These are phyloP conservation scores for Arachnopeziza araneosa DNA, from an alignment of 2,329 filamentous ascomycete genomes.

Conservation along the genomic window DNA sequence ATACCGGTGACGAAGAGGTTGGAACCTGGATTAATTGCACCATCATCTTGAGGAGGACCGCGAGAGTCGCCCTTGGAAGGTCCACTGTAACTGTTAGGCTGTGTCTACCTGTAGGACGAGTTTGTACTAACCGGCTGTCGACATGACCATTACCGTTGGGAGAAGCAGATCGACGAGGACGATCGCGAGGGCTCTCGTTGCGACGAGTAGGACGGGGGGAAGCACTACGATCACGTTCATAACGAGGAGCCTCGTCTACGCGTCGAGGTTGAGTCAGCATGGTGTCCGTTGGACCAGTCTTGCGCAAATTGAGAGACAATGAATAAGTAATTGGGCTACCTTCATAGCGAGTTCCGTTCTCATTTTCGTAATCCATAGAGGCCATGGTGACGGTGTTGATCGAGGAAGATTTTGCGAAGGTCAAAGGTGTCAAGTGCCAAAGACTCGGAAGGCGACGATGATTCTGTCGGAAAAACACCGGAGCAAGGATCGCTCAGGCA, in stretches of 20 bases:
- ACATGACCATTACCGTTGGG: conserved; percentile 47
- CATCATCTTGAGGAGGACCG: conserved; percentile 57
- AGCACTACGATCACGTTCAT: conserved; percentile 62
- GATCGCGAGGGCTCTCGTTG: conserved; percentile 50
- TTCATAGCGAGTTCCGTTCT: conserved; percentile 60
- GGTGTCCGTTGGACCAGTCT: not conserved
- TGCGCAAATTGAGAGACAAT: not conserved
- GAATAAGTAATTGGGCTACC: conserved; percentile 39
- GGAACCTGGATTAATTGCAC: conserved; percentile 84
- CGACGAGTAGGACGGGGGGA: conserved; percentile 53
- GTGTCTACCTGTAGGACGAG: not conserved
- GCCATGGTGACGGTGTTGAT: conserved; percentile 35
- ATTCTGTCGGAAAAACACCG: conserved; percentile 6
- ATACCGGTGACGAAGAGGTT: conserved; percentile 99
- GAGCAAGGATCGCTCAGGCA: conserved; percentile 6
- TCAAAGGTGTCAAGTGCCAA: not conserved
- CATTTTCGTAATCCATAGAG: conserved; percentile 66
- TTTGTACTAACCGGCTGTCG: conserved; percentile 38
- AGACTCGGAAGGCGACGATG: not conserved
- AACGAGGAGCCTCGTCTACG: conserved; percentile 58
- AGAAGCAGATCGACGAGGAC: conserved; percentile 58
- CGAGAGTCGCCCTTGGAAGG: conserved; percentile 47
- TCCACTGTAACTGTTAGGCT: conserved; percentile 29
- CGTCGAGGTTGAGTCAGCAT: conserved; percentile 19
- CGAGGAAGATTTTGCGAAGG: not conserved